Conservation (phyloP, 345 rosid species). For the Hibiscus mutabilis region DNA sequence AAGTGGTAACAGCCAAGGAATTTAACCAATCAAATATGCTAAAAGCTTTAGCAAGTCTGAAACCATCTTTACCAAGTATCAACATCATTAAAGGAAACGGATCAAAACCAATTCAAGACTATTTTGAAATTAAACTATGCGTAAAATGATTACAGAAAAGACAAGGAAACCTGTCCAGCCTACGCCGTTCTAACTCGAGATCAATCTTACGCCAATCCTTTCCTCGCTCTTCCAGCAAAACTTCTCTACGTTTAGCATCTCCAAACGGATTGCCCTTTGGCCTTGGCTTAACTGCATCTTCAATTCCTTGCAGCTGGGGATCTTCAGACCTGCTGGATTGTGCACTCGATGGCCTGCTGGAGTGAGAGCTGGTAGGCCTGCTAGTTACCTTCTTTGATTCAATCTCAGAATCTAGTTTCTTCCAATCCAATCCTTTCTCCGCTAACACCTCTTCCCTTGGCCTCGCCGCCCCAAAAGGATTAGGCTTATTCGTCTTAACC, state of each 20-base stretch:
- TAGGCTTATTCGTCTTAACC: slow-evolving; percentile 55
- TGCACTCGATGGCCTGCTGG: slow-evolving; percentile 94
- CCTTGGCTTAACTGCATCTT: slow-evolving; percentile 60
- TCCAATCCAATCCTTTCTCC: slow-evolving; percentile 94
- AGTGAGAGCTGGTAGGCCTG: slow-evolving; percentile 81
- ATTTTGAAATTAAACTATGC: background rate
- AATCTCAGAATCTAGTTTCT: slow-evolving; percentile 66
- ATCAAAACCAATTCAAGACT: background rate
- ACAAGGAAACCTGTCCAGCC: slow-evolving; percentile 53
- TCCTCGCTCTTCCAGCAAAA: slow-evolving; percentile 82
- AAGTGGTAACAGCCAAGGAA: background rate
- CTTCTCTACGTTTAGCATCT: slow-evolving; percentile 92
- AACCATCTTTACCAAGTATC: background rate
- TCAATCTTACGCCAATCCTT: slow-evolving; percentile 96
- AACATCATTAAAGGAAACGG: background rate
- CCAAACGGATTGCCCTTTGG: slow-evolving; percentile 95
- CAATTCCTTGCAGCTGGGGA: slow-evolving; percentile 46
- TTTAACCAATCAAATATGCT: background rate
- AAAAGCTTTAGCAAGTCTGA: background rate
- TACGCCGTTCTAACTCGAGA: slow-evolving; percentile 77
- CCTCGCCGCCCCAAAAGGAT: slow-evolving; percentile 89
- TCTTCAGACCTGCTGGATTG: slow-evolving; percentile 81
- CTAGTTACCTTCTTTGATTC: slow-evolving; percentile 74
- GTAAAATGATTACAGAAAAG: background rate
- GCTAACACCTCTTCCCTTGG: slow-evolving; percentile 94